A percentile compares a stretch with the other conserved stretches of the same genome.
phyloP scores from a whole-genome alignment of 2,329 filamentous ascomycete species.

The Tolypocladium tropicale region DNA sequence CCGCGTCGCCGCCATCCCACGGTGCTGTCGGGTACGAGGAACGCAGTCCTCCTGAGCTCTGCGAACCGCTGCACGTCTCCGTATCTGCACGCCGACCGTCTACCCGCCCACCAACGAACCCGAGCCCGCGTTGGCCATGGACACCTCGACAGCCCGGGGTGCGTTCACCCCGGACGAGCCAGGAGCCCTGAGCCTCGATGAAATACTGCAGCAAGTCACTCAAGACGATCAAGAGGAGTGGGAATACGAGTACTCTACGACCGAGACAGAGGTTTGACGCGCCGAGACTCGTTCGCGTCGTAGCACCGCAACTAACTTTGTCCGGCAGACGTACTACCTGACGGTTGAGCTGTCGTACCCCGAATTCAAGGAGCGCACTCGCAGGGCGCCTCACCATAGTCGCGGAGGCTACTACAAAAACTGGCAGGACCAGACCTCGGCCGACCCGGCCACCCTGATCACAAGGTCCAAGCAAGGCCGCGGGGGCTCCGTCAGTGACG shows the following conservation, averaged over 20 bases:
- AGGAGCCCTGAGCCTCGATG: slow-evolving; percentile 17
- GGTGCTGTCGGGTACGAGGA: not conserved
- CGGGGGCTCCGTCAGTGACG: not conserved
- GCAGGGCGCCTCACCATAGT: slow-evolving; percentile 25
- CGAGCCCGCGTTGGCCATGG: not conserved
- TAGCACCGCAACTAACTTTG: not conserved
- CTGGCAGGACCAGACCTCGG: slow-evolving; percentile 23
- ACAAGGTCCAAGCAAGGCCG: not conserved
- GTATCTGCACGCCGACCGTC: not conserved
- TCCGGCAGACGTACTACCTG: slow-evolving; percentile 49
- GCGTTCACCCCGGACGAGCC: slow-evolving; percentile 9
- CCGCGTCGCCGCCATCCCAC: not conserved
- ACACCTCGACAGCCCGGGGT: not conserved
- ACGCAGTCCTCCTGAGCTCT: not conserved
- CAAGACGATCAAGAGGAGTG: slow-evolving; percentile 46
- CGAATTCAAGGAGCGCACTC: slow-evolving; percentile 39
- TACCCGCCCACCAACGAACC: not conserved
- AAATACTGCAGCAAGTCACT: slow-evolving; percentile 13
- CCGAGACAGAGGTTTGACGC: slow-evolving; percentile 46
- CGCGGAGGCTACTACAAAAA: slow-evolving; percentile 37
- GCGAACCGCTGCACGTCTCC: not conserved
- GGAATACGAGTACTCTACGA: slow-evolving; percentile 58
- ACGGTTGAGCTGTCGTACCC: slow-evolving; percentile 53
- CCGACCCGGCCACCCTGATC: slow-evolving; percentile 7
- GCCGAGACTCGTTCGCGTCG: too few species aligned